A percentile compares a stretch with the other conserved stretches of the same genome.
Conservation (phyloP, 228 moss, liverwort and hornwort species). For the Sphagnum magellanicum region DNA sequence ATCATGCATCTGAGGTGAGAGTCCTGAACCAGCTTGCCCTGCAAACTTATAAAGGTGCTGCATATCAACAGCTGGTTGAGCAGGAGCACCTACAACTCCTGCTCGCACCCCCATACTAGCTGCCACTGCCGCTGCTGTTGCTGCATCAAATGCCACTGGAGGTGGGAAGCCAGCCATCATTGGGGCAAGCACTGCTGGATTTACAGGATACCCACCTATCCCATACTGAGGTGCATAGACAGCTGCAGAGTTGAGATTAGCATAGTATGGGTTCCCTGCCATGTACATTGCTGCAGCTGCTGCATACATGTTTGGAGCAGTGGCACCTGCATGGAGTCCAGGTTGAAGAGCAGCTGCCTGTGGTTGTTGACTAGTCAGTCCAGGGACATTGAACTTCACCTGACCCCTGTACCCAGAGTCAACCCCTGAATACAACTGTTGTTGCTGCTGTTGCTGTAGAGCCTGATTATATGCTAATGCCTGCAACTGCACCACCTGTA, state of each 20-base stretch:
- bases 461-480: slow-evolving; percentile 54
- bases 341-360: slow-evolving; percentile 51
- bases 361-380: slow-evolving; percentile 41
- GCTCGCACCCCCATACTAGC: slow-evolving; percentile 82
- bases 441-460: slow-evolving; percentile 43
- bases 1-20: slow-evolving; percentile 67
- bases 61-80: slow-evolving; percentile 67
- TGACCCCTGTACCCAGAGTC: slow-evolving; percentile 68
- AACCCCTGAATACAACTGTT: slow-evolving; percentile 38
- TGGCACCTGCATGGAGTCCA: slow-evolving; percentile 51
- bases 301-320: slow-evolving; percentile 72
- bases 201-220: slow-evolving; percentile 78
- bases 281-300: slow-evolving; percentile 93
- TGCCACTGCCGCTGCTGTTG: slow-evolving; percentile 71
- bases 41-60: slow-evolving; percentile 87
- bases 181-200: slow-evolving; percentile 75
- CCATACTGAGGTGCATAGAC: slow-evolving; percentile 89
- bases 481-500: slow-evolving; percentile 12
- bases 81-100: slow-evolving; percentile 67
- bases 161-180: slow-evolving; percentile 88
- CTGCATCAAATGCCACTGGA: slow-evolving; percentile 72
- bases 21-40: slow-evolving; percentile 36
- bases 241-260: slow-evolving; percentile 57
- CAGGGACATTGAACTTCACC: slow-evolving; percentile 60
- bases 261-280: slow-evolving; percentile 84